phyloP scores from a whole-genome alignment of 225 moss, liverwort and hornwort genomes.

The Marchantia paleacea region DNA sequence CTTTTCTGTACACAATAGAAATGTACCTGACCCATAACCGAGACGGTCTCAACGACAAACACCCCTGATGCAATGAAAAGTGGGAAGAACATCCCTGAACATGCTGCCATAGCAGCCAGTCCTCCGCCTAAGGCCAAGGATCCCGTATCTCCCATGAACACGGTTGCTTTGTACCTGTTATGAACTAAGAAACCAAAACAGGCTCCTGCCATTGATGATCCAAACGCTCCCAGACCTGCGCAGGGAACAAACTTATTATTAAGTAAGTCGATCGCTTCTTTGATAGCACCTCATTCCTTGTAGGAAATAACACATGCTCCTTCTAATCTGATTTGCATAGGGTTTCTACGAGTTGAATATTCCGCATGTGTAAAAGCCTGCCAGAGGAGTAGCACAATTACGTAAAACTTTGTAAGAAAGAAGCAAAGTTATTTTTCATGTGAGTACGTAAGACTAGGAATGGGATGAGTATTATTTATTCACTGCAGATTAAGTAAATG shows the following conservation, averaged over 20 bases:
- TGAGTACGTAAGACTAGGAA: no score
- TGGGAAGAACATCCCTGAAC: slow-evolving; percentile 91
- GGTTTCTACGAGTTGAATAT: no score
- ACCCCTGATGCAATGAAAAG: slow-evolving; percentile 85
- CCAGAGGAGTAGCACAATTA: no score
- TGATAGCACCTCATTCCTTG: no score
- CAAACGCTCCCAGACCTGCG: slow-evolving; percentile 78
- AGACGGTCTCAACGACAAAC: slow-evolving; percentile 77
- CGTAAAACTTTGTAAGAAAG: no score
- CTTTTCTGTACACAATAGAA: neutral
- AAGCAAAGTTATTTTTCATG: no score
- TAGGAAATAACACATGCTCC: no score
- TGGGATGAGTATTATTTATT: no score
- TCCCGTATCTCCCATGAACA: slow-evolving; percentile 98
- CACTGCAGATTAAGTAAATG: no score
- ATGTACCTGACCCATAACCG: slow-evolving; percentile 78
- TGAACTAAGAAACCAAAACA: slow-evolving; percentile 89
- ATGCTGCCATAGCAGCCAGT: slow-evolving; percentile 90
- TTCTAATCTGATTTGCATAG: no score
- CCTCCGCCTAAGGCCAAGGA: slow-evolving; percentile 92
- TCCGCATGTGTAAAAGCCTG: no score
- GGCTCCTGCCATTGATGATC: slow-evolving; percentile 94
- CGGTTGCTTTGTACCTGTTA: slow-evolving; percentile 74
- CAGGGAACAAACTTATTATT: neutral
- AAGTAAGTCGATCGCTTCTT: no score